Evolutionary conservation across 1,139 yeast species (phyloP).

Genomic region (Suhomyces panamericanus): DNA sequence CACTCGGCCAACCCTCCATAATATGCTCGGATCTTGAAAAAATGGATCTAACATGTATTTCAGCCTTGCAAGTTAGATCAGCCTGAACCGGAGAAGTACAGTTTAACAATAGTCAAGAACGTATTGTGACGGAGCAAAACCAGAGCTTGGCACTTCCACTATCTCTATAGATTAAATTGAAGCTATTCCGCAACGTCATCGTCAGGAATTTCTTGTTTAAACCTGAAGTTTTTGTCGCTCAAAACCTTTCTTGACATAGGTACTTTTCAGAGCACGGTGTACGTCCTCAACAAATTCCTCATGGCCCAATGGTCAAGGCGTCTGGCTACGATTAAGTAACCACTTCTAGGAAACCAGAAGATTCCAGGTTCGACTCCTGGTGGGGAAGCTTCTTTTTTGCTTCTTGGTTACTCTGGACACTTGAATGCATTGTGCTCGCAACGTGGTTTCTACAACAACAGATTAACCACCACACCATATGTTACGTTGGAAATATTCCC

Average conservation of each 20-base stretch:
- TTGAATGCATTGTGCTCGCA: too few relatives aligned
- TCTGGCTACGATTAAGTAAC: slow-evolving; percentile 66
- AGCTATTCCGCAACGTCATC: too few relatives aligned
- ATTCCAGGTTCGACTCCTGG: slow-evolving; percentile 96
- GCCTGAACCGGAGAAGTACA: too few relatives aligned
- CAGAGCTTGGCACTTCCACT: too few relatives aligned
- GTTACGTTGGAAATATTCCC: too few relatives aligned
- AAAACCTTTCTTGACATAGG: background rate
- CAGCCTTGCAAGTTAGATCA: too few relatives aligned
- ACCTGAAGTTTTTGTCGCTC: background rate
- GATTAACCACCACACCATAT: too few relatives aligned
- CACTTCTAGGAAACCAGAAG: slow-evolving; percentile 70
- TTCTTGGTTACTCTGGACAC: background rate
- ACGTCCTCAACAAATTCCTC: slow-evolving; percentile 50
- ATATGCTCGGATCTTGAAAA: background rate
- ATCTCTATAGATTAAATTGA: too few relatives aligned
- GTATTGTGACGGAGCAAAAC: too few relatives aligned
- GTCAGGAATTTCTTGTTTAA: too few relatives aligned
- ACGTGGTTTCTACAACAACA: too few relatives aligned
- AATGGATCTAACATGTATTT: background rate
- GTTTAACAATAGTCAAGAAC: too few relatives aligned
- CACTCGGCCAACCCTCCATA: slow-evolving; percentile 54
- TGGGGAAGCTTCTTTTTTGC: slow-evolving; percentile 67
- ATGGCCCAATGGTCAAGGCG: slow-evolving; percentile 94
- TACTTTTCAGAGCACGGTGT: background rate